Conservation (phyloP, 2,329 filamentous ascomycete genomes). For the Paecilomyces formosus region DNA sequence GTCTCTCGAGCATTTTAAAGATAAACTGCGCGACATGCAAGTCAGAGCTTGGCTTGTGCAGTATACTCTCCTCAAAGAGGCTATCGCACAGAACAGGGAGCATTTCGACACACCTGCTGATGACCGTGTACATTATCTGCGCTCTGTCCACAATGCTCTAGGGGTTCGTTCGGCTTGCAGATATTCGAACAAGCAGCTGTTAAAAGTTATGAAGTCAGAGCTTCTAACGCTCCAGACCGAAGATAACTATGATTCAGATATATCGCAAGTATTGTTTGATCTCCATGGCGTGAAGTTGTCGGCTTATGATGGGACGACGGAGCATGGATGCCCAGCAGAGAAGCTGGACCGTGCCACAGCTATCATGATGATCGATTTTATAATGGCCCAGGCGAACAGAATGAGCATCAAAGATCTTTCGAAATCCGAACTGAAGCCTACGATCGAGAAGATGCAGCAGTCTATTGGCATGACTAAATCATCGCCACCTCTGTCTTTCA, state of each 20-base stretch:
- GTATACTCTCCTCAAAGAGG: slow-evolving; percentile 72
- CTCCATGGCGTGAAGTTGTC: slow-evolving; percentile 74
- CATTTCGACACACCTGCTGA: slow-evolving; percentile 60
- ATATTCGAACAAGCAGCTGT: slow-evolving; percentile 74
- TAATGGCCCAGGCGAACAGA: slow-evolving; percentile 71
- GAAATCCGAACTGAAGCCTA: slow-evolving; percentile 81
- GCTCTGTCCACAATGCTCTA: slow-evolving; percentile 73
- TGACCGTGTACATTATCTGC: slow-evolving; percentile 70
- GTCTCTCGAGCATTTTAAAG: slow-evolving; percentile 45
- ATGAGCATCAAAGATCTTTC: slow-evolving; percentile 86
- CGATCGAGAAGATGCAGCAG: slow-evolving; percentile 89
- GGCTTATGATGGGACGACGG: slow-evolving; percentile 59
- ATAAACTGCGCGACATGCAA: slow-evolving; percentile 77
- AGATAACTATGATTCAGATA: slow-evolving; percentile 76
- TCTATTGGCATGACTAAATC: slow-evolving; percentile 71
- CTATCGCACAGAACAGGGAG: slow-evolving; percentile 58
- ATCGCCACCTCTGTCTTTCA: slow-evolving; percentile 74
- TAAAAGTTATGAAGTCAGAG: slow-evolving; percentile 83
- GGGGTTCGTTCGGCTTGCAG: slow-evolving; percentile 83
- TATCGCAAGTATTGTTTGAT: slow-evolving; percentile 78
- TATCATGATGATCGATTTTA: slow-evolving; percentile 72
- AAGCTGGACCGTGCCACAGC: slow-evolving; percentile 74
- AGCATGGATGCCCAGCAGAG: slow-evolving; percentile 73
- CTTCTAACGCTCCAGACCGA: slow-evolving; percentile 67
- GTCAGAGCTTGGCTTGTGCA: slow-evolving; percentile 81